A percentile compares a stretch with the other conserved stretches of the same genome.
Evolutionary conservation across 441 rosid species (phyloP).

Genomic region (Heliophila coronopifolia): DNA sequence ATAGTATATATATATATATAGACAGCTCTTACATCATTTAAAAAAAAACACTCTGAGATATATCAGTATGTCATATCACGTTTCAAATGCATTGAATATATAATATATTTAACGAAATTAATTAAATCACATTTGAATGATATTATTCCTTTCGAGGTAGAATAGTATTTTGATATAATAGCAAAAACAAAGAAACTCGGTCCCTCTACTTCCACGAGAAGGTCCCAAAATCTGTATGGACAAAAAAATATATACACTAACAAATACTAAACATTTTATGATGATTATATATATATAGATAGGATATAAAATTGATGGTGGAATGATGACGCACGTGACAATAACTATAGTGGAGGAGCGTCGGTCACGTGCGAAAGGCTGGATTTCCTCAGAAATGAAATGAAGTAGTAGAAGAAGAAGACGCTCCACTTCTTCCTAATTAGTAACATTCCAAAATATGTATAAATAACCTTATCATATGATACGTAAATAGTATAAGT

Average conservation of each 20-base stretch:
- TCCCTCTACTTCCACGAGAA: constrained; percentile 25
- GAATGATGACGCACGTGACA: constrained; percentile 50
- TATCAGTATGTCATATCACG: too few species aligned
- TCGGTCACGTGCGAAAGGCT: constrained; percentile 71
- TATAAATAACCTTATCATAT: too few species aligned
- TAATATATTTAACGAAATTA: too few species aligned
- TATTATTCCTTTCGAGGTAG: constrained; percentile 27
- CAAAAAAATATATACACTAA: constrained; percentile 6
- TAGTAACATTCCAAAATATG: constrained; percentile 14
- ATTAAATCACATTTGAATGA: constrained; percentile 6
- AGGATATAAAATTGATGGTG: constrained; percentile 34
- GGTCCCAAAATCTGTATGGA: constrained; percentile 14
- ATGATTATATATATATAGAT: background rate
- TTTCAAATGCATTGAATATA: too few species aligned
- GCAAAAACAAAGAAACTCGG: constrained; percentile 18
- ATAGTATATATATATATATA: background rate
- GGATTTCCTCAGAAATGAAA: constrained; percentile 35
- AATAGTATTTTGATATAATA: constrained; percentile 6
- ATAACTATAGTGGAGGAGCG: constrained; percentile 60
- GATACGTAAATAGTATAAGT: too few species aligned
- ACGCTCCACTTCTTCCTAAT: constrained; percentile 53
- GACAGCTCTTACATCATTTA: background rate
- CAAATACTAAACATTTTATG: background rate
- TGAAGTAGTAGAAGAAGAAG: constrained; percentile 32
- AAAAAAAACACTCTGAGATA: background rate